Conservation (phyloP, 1,284 basidiomycete species). For the Rhodotorula sp. region DNA sequence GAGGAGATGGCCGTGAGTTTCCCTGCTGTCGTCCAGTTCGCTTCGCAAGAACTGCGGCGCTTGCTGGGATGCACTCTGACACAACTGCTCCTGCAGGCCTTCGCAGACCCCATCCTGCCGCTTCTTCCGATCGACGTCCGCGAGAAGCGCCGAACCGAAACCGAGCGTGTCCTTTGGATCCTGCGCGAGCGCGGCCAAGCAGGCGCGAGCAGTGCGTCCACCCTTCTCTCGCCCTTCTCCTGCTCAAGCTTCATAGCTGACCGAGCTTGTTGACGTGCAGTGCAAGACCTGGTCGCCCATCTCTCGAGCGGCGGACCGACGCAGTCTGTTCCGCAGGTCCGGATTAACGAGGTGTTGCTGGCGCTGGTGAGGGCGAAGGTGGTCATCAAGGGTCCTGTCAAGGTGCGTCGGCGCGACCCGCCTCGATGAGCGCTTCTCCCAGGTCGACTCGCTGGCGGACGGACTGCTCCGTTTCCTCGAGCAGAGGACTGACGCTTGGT, state of each 20-base stretch:
- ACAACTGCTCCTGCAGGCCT: slow-evolving; percentile 35
- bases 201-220: slow-evolving; percentile 31
- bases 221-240: not conserved
- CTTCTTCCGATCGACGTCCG: slow-evolving; percentile 41
- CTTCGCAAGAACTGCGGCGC: no score
- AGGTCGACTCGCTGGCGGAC: no score
- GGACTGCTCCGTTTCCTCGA: no score
- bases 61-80: no score
- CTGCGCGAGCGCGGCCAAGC: slow-evolving; percentile 24
- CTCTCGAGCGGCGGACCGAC: not conserved
- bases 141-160: slow-evolving; percentile 39
- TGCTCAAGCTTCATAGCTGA: not conserved
- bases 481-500: not conserved
- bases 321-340: slow-evolving; percentile 20
- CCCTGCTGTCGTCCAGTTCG: no score
- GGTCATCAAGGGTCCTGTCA: slow-evolving; percentile 22
- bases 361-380: slow-evolving; percentile 35
- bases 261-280: not conserved
- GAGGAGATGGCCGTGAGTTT: slow-evolving; percentile 36
- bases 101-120: slow-evolving; percentile 38
- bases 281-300: slow-evolving; percentile 12
- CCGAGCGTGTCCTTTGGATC: slow-evolving; percentile 35
- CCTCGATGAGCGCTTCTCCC: no score
- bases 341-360: slow-evolving; percentile 35
- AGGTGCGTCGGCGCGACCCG: slow-evolving; percentile 21